These are phyloP conservation scores for Talaromyces adpressus DNA, from an alignment of 495 filamentous ascomycete species.

Conservation along the genomic window DNA sequence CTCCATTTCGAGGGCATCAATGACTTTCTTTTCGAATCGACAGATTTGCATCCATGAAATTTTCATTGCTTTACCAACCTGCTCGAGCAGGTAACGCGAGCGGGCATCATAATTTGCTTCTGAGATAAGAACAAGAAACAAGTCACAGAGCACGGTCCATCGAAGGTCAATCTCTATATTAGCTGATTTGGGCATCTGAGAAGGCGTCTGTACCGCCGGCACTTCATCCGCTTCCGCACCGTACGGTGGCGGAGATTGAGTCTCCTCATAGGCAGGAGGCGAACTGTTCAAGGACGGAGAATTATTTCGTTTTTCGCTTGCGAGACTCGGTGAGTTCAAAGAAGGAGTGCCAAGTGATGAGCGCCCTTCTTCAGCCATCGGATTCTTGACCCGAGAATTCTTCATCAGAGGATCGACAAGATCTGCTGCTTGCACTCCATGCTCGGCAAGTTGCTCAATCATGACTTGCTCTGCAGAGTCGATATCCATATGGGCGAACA, in stretches of 20 bases:
- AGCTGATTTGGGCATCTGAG: constrained; percentile 68
- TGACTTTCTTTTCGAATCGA: constrained; percentile 94
- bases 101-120: constrained; percentile 90
- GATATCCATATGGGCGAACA: constrained; percentile 97
- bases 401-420: constrained; percentile 83
- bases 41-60: constrained; percentile 91
- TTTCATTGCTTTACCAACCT: constrained; percentile 68
- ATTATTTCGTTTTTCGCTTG: constrained; percentile 19
- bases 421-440: constrained; percentile 80
- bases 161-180: constrained; percentile 94
- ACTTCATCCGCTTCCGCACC: constrained; percentile 60
- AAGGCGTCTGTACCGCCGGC: constrained; percentile 69
- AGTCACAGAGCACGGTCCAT: constrained; percentile 95
- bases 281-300: constrained; percentile 23
- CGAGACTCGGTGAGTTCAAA: constrained; percentile 20
- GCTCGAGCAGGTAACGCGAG: constrained; percentile 78
- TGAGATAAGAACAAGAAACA: constrained; percentile 92
- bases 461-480: constrained; percentile 85
- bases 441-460: constrained; percentile 93
- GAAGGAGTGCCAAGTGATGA: constrained; percentile 16
- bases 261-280: constrained; percentile 12
- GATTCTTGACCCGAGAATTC: constrained; percentile 89
- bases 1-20: constrained; percentile 96
- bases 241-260: constrained; percentile 63
- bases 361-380: constrained; percentile 54